Evolutionary conservation across 495 filamentous ascomycete genomes (phyloP).

Genomic region (Trypethelium eluteriae): DNA sequence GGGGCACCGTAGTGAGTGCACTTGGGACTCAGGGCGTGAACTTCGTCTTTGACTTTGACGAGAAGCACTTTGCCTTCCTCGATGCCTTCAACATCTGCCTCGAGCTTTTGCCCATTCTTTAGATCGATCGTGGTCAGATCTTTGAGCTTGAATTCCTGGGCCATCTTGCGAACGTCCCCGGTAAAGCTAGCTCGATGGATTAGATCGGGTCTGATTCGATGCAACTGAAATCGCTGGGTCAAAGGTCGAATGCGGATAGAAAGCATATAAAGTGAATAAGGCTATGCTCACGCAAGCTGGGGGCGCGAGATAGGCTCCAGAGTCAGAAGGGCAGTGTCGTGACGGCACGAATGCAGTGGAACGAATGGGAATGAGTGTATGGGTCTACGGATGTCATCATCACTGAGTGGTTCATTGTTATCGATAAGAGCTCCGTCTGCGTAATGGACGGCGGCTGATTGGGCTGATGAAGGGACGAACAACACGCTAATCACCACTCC

Average conservation of each 20-base stretch:
- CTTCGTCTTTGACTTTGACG: conserved; percentile 62
- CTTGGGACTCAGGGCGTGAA: conserved; percentile 72
- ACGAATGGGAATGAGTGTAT: too few relatives aligned
- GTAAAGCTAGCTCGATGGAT: not conserved
- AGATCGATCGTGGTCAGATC: conserved; percentile 63
- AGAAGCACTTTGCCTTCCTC: conserved; percentile 78
- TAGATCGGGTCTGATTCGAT: not conserved
- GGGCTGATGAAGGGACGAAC: too few relatives aligned
- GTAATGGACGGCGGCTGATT: not conserved
- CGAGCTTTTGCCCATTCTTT: conserved; percentile 70
- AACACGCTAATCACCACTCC: not conserved
- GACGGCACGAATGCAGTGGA: too few relatives aligned
- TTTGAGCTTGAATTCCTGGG: conserved; percentile 80
- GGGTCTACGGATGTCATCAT: too few relatives aligned
- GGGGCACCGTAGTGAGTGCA: conserved; percentile 96
- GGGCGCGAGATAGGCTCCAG: not conserved
- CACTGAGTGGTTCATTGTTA: not conserved
- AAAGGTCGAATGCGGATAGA: not conserved
- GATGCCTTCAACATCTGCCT: conserved; percentile 84
- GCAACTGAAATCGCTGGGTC: not conserved
- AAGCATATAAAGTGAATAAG: not conserved
- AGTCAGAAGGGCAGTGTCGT: not conserved
- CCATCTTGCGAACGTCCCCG: conserved; percentile 36
- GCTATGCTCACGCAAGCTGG: not conserved
- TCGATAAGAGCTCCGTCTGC: not conserved